Evolutionary conservation across 371 early-diverging fungal species (phyloP).

Genomic region (Catenaria anguillulae): DNA sequence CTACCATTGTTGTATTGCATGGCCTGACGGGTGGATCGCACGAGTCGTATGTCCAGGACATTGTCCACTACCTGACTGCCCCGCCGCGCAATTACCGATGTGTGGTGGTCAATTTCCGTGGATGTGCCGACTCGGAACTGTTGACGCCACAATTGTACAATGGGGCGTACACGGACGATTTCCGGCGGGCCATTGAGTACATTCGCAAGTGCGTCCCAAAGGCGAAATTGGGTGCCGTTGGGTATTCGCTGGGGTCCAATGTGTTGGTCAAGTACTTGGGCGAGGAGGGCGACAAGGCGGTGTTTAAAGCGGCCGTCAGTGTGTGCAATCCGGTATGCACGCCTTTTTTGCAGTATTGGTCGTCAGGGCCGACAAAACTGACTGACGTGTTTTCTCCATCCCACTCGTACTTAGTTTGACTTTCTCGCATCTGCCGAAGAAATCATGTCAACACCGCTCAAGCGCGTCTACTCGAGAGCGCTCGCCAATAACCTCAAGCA

Average conservation of each 20-base stretch:
- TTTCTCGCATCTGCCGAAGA: not conserved
- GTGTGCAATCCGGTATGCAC: constrained; percentile 54
- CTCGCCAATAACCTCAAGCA: constrained; percentile 55
- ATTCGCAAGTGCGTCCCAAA: constrained; percentile 36
- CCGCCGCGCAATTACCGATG: constrained; percentile 45
- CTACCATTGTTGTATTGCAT: constrained; percentile 63
- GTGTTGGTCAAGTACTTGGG: constrained; percentile 81
- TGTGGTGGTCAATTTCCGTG: constrained; percentile 77
- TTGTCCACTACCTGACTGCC: not conserved
- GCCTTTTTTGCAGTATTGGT: no score
- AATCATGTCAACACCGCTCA: constrained; percentile 31
- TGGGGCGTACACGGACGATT: constrained; percentile 71
- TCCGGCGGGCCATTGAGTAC: constrained; percentile 41
- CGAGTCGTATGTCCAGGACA: not conserved
- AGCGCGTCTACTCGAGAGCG: constrained; percentile 42
- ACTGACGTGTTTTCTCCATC: no score
- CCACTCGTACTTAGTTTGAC: no score
- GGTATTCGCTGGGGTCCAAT: constrained; percentile 83
- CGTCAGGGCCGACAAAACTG: no score
- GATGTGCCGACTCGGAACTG: constrained; percentile 61
- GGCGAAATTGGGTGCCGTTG: constrained; percentile 57
- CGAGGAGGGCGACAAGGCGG: constrained; percentile 59
- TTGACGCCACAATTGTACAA: constrained; percentile 63
- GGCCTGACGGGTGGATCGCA: constrained; percentile 69
- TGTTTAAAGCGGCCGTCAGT: constrained; percentile 55